Conservation (phyloP, 2,329 filamentous ascomycete genomes). For the Botrytis byssoidea region DNA sequence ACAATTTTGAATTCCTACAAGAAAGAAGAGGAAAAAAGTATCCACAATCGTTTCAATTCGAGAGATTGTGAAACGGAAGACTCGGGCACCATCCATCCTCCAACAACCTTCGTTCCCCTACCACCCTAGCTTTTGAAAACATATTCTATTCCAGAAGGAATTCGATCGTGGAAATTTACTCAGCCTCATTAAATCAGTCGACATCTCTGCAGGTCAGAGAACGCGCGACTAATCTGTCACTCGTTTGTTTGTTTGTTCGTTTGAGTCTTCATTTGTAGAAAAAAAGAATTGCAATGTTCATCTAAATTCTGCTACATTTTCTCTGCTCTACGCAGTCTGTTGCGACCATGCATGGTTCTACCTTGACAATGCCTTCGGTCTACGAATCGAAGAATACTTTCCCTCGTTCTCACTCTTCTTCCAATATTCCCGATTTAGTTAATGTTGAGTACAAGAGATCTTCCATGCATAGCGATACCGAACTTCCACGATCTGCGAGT, state of each 20-base stretch:
- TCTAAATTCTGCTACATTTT: constrained; percentile 15
- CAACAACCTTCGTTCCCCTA: not conserved
- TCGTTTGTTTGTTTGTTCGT: constrained; percentile 7
- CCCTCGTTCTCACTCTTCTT: constrained; percentile 39
- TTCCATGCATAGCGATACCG: constrained; percentile 27
- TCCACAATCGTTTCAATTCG: constrained; percentile 15
- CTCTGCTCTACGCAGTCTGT: constrained; percentile 25
- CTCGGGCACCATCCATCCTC: not conserved
- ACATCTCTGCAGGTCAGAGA: constrained; percentile 19
- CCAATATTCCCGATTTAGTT: constrained; percentile 35
- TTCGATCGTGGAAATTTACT: not conserved
- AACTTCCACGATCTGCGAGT: constrained; percentile 55
- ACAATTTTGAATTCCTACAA: not conserved
- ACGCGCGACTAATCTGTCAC: constrained; percentile 7
- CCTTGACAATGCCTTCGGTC: constrained; percentile 36
- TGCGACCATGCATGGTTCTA: constrained; percentile 36
- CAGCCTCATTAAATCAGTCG: constrained; percentile 17
- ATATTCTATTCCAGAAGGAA: constrained; percentile 1
- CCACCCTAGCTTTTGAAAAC: constrained; percentile 1
- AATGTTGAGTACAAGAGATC: constrained; percentile 33
- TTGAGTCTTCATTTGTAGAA: not conserved
- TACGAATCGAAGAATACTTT: constrained; percentile 34
- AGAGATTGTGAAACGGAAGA: constrained; percentile 18
- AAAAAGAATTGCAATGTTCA: constrained; percentile 15
- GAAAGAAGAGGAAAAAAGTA: not conserved